Percentiles rank a stretch among this genome's conserved stretches.
Conservation (phyloP, 352 stramenopile species). For the Phytophthora melonis region DNA sequence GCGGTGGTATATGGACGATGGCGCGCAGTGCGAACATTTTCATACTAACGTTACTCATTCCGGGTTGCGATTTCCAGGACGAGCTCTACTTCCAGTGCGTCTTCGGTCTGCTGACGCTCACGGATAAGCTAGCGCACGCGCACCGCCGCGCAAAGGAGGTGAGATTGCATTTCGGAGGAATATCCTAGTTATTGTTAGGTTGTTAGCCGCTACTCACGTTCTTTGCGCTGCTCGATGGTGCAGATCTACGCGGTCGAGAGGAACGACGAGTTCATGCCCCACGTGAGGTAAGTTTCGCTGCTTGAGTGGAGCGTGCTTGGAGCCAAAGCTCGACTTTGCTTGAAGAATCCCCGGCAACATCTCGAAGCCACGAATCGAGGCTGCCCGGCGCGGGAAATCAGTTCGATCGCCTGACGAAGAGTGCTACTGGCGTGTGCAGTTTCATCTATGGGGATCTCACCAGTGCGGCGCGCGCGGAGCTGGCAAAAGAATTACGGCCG, state of each 20-base stretch:
- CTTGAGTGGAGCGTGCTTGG: too few species aligned
- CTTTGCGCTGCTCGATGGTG: background rate
- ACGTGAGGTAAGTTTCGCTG: constrained; percentile 54
- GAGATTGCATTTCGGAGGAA: background rate
- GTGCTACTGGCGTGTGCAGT: constrained; percentile 37
- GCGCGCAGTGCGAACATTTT: background rate
- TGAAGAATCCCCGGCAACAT: background rate
- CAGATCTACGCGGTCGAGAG: constrained; percentile 54
- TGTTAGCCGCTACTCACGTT: background rate
- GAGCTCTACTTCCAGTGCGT: constrained; percentile 78
- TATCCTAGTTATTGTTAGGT: background rate
- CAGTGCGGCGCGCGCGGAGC: constrained; percentile 28
- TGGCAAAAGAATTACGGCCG: constrained; percentile 52
- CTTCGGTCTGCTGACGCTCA: constrained; percentile 59
- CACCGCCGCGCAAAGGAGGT: constrained; percentile 55
- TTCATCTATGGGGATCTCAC: constrained; percentile 69
- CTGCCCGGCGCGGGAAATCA: background rate
- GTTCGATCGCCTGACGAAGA: constrained; percentile 1
- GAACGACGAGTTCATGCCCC: constrained; percentile 65
- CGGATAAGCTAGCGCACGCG: constrained; percentile 44
- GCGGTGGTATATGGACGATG: background rate
- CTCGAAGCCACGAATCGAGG: background rate
- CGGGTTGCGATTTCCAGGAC: constrained; percentile 28
- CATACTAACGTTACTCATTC: background rate
- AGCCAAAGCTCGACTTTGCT: background rate